A percentile compares a stretch with the other conserved stretches of the same genome.
phyloP scores from a whole-genome alignment of 2,329 filamentous ascomycete genomes.

The Oidium heveae region DNA sequence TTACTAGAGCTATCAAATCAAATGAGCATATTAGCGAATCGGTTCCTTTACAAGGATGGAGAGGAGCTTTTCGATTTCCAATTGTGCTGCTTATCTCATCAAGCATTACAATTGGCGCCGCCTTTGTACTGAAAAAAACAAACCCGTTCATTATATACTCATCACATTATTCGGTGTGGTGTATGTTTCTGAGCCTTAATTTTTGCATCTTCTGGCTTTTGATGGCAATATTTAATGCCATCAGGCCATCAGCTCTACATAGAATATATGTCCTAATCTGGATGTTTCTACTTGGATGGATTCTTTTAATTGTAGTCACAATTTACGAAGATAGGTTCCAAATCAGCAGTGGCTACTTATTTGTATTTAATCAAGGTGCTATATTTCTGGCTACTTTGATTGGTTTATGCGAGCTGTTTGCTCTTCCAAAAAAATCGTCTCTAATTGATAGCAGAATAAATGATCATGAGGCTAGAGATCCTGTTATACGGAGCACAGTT shows the following conservation, averaged over 20 bases:
- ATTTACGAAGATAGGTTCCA: conserved; percentile 52
- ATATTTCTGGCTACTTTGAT: conserved; percentile 52
- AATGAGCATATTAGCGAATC: conserved; percentile 35
- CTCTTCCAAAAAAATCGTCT: conserved; percentile 42
- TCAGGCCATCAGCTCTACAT: conserved; percentile 66
- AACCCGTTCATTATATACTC: conserved; percentile 86
- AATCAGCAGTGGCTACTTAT: conserved; percentile 52
- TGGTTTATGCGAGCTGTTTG: conserved; percentile 57
- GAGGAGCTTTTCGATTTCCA: conserved; percentile 66
- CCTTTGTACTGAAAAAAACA: conserved; percentile 52
- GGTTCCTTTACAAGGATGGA: conserved; percentile 39
- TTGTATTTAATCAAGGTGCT: conserved; percentile 55
- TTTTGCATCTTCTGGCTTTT: conserved; percentile 64
- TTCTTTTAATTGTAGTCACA: conserved; percentile 42
- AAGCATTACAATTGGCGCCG: conserved; percentile 42
- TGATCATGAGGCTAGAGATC: conserved; percentile 20
- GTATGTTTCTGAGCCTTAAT: conserved; percentile 63
- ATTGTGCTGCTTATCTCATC: conserved; percentile 44
- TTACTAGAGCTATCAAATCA: conserved; percentile 36
- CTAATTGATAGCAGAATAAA: conserved; percentile 35
- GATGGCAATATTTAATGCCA: conserved; percentile 50
- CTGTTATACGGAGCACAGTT: conserved; percentile 12
- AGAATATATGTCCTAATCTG: conserved; percentile 61
- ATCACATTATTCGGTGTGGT: conserved; percentile 68
- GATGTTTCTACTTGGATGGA: conserved; percentile 57